Evolutionary conservation across 73 alveolate species (phyloP).

Genomic region (Paramecium tetraurelia): DNA sequence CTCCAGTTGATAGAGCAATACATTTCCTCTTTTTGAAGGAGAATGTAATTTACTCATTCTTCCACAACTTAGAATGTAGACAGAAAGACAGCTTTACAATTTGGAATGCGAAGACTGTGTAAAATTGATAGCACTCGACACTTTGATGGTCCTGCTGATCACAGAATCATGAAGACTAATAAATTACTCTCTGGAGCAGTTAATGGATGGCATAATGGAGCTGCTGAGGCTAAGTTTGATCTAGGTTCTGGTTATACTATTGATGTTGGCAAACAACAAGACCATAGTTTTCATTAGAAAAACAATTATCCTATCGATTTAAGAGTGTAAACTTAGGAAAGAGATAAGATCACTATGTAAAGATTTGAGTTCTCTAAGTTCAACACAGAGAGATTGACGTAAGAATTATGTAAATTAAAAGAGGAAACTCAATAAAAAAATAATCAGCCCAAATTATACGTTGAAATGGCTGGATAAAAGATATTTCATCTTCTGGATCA

Average conservation of each 20-base stretch:
- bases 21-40: not conserved
- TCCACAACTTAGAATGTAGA: not conserved
- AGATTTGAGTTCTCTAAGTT: not conserved
- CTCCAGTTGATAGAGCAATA: slow-evolving; percentile 5
- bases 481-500: not conserved
- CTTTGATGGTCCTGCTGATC: slow-evolving; percentile 7
- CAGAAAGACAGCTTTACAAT: not conserved
- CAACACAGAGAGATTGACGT: not conserved
- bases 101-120: slow-evolving; percentile 29
- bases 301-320: not conserved
- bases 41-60: not conserved
- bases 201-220: slow-evolving; percentile 34
- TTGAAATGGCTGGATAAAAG: not conserved
- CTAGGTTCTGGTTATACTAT: not conserved
- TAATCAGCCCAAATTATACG: not conserved
- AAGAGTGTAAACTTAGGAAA: not conserved
- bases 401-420: slow-evolving; percentile 13
- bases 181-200: not conserved
- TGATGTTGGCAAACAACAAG: not conserved
- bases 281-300: not conserved
- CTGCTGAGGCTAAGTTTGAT: not conserved
- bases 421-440: not conserved
- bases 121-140: slow-evolving; percentile 2
- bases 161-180: slow-evolving; percentile 1
- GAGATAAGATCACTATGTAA: not conserved